phyloP scores from a whole-genome alignment of 140 eudicot genomes.

The Stevia rebaudiana region DNA sequence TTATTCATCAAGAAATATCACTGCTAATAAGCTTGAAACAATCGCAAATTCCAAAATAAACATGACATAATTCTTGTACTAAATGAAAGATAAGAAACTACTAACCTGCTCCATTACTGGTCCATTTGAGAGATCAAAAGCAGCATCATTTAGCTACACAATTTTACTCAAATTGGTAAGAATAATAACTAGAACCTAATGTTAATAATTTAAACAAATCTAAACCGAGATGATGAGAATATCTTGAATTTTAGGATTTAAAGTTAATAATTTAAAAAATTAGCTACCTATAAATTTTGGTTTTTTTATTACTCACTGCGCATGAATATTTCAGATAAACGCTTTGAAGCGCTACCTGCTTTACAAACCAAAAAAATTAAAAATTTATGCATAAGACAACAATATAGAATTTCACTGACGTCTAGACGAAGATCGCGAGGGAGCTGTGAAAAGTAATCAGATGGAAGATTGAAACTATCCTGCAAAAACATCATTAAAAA shows the following conservation, averaged over 20 bases:
- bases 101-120: conserved; percentile 77
- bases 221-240: too few relatives aligned
- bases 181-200: background rate
- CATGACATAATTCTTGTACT: background rate
- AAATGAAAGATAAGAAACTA: conserved; percentile 2
- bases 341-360: too few relatives aligned
- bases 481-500: conserved; percentile 28
- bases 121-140: conserved; percentile 95
- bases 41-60: background rate
- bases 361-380: background rate
- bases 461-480: conserved; percentile 76
- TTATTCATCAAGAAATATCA: background rate
- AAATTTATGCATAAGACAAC: background rate
- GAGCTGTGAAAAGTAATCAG: conserved; percentile 72
- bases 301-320: too few relatives aligned
- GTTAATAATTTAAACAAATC: too few relatives aligned
- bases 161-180: conserved; percentile 3
- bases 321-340: too few relatives aligned
- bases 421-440: conserved; percentile 91
- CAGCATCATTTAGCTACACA: conserved; percentile 95
- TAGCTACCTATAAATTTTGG: too few relatives aligned
- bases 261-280: too few relatives aligned
- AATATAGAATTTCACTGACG: conserved; percentile 34
- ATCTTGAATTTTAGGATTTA: too few relatives aligned
- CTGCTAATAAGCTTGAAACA: conserved; percentile 9